A percentile compares a stretch with the other conserved stretches of the same genome.
These are phyloP conservation scores for Porcisia hertigi DNA, from an alignment of 208 protist genomes.

Conservation along the genomic window DNA sequence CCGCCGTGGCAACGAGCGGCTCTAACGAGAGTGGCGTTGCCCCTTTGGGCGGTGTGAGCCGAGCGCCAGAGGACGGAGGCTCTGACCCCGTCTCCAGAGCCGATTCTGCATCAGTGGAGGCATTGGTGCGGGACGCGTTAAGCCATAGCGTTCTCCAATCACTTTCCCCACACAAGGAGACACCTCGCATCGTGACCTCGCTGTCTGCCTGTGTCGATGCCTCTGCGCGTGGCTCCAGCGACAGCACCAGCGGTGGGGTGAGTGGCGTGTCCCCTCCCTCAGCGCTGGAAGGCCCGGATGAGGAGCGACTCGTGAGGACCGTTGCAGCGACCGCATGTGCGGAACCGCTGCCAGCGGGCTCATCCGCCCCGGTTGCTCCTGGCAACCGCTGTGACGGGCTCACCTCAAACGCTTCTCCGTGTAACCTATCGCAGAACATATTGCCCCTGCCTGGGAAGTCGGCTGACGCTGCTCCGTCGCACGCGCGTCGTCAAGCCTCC, in stretches of 20 bases:
- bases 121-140: constrained; percentile 58
- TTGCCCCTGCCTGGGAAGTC: constrained; percentile 17
- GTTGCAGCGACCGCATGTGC: neutral
- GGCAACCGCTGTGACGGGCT: neutral
- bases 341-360: neutral
- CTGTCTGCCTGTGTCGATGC: constrained; percentile 4
- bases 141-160: constrained; percentile 62
- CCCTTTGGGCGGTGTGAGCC: neutral
- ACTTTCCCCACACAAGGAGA: constrained; percentile 34
- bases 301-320: neutral
- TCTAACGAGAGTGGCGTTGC: neutral
- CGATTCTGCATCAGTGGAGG: constrained; percentile 35
- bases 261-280: neutral
- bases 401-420: neutral
- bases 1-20: neutral
- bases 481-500: neutral
- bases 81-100: neutral
- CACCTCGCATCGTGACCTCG: neutral
- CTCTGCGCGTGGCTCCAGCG: neutral
- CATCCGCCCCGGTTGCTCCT: neutral
- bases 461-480: constrained; percentile 11
- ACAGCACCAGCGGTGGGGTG: neutral
- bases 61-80: neutral
- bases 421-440: neutral
- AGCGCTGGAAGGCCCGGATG: neutral